Base-by-base conservation (phyloP, 2,329 filamentous ascomycete species). In the Cladosporium cucumerinum region DNA sequence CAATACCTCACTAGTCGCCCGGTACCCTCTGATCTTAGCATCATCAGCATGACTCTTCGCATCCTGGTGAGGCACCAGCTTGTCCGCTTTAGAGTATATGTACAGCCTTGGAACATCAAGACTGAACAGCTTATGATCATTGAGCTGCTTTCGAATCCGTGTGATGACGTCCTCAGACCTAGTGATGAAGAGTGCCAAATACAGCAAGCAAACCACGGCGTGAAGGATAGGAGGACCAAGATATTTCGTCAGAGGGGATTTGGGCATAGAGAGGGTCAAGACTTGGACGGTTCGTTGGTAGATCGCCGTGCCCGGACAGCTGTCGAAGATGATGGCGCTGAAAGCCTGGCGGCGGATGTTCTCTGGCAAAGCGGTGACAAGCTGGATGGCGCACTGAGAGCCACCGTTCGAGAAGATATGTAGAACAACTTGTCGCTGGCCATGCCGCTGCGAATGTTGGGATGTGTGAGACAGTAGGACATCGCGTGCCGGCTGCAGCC, bases 1-100 rank as follows among this genome's bases (percentile, higher is more conserved):
- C 32, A 82, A 70, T 65, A 85, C 82, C 23, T 79, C 76, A 1
- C 80, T 76, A 1, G 83, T 81, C 25, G 23, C n/a, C 23, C 72
- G 71, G 68, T 83, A 87, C 0, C 86, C 87, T 61, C 78, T 77
- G 14, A 72, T 70, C 65, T 72, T 77, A 1, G 85, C 82, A 39
- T 80, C 74, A 2, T 81, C 80, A 0, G 81, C 83, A 69, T 88
- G 83, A 16, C 76, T 77, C 68, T 86, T 84, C 0, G 88, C 82
- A 66, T 88, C 85, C 65, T 82, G 71, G 72, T 80, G 84, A 3
- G 76, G 72, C 12, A 89, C 86, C 66, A 89, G 79, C 51, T 82
- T 77, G 67, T 89, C 86, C 57, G 80, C 81, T 66, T 82, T 82
- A 67, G 84, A 86, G 71, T 88, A 89, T 30, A 87, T 67, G 73